Conservation (phyloP, 2,329 filamentous ascomycete species). For the Ascosphaera acerosa region DNA sequence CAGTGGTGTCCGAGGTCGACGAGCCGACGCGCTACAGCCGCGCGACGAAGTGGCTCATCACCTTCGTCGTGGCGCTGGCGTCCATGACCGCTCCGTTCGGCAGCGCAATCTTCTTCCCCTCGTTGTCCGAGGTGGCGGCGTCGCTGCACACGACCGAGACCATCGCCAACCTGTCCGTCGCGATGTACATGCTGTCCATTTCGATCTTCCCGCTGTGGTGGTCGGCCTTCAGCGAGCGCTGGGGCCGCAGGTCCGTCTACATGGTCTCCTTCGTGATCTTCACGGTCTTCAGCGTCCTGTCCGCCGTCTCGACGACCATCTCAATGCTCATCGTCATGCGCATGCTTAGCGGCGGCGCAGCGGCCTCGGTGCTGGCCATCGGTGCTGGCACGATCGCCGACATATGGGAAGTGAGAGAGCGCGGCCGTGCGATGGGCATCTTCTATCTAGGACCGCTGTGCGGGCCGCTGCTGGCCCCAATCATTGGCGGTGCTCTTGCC, state of each 20-base stretch:
- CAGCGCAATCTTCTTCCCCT: constrained; percentile 58
- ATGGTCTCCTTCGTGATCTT: constrained; percentile 49
- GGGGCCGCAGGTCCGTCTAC: constrained; percentile 55
- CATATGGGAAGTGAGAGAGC: constrained; percentile 46
- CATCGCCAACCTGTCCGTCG: constrained; percentile 48
- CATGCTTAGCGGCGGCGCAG: constrained; percentile 46
- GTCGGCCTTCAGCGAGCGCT: constrained; percentile 50
- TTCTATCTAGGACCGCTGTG: constrained; percentile 60
- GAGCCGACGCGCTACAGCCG: constrained; percentile 47
- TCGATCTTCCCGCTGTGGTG: constrained; percentile 70
- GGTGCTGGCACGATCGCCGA: constrained; percentile 66
- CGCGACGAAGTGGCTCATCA: constrained; percentile 64
- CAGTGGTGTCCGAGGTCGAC: constrained; percentile 55
- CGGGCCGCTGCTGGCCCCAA: constrained; percentile 49
- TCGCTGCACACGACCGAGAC: constrained; percentile 38
- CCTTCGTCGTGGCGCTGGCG: constrained; percentile 49
- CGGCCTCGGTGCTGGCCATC: constrained; percentile 58
- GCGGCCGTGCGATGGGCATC: constrained; percentile 56
- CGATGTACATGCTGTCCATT: constrained; percentile 63
- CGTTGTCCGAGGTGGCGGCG: constrained; percentile 35
- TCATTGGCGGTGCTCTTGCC: constrained; percentile 49
- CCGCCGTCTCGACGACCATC: constrained; percentile 43
- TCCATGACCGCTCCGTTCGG: constrained; percentile 60
- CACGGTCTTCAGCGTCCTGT: constrained; percentile 41
- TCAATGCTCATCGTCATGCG: constrained; percentile 56